These are phyloP conservation scores for Cicer bijugum DNA, from an alignment of 306 rosid genomes.

Conservation along the genomic window DNA sequence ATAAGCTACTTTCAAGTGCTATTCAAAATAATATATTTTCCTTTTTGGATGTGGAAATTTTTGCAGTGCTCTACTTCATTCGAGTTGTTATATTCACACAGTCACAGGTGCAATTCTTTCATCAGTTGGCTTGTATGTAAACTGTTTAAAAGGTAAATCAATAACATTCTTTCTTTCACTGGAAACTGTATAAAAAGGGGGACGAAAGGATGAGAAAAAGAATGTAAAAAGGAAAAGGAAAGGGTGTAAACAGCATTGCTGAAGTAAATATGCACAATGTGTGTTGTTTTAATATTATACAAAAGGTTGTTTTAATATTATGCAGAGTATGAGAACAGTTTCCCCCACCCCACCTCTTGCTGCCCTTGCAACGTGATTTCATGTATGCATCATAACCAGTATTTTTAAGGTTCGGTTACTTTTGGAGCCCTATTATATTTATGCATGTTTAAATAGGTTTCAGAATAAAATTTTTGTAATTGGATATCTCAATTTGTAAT, in stretches of 20 bases:
- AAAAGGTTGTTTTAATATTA: conserved; percentile 42
- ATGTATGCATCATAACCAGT: too few relatives aligned
- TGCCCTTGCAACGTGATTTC: too few relatives aligned
- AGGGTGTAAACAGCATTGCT: conserved; percentile 42
- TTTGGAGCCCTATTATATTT: too few relatives aligned
- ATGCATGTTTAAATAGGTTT: too few relatives aligned
- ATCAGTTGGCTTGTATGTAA: conserved; percentile 75
- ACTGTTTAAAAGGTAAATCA: conserved; percentile 61
- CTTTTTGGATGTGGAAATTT: conserved; percentile 35
- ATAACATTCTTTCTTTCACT: conserved; percentile 49
- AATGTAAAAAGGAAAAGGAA: conserved; percentile 40
- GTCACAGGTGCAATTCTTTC: conserved; percentile 71
- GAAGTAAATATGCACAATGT: conserved; percentile 53
- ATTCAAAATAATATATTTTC: conserved; percentile 28
- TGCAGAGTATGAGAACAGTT: neutral
- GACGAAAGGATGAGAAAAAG: conserved; percentile 47
- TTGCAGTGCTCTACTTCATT: conserved; percentile 60
- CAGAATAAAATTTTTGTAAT: too few relatives aligned
- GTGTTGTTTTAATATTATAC: conserved; percentile 46
- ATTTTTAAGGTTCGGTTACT: too few relatives aligned
- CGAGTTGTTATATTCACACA: conserved; percentile 44
- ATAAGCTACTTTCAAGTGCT: conserved; percentile 19
- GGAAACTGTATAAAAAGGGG: conserved; percentile 64
- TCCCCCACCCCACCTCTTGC: too few relatives aligned
- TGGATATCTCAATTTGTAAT: too few relatives aligned